These are phyloP conservation scores for Monsonia emarginata DNA, from an alignment of 441 rosid genomes.

Conservation along the genomic window DNA sequence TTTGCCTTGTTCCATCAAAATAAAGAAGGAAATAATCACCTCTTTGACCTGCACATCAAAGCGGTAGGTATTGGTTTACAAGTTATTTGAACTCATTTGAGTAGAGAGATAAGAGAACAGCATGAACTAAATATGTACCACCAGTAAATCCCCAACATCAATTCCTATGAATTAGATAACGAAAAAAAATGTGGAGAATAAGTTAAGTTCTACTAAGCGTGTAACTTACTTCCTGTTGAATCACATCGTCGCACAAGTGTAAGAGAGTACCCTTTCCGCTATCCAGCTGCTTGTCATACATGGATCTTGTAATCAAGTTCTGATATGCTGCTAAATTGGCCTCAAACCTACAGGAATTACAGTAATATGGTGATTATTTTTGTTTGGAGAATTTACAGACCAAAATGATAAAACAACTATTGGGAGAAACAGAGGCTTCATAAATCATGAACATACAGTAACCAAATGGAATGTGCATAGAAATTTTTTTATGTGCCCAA, in stretches of 20 bases:
- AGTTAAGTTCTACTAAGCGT: too few relatives aligned
- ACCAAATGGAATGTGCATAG: not conserved
- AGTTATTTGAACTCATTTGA: not conserved
- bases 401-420: not conserved
- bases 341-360: constrained; percentile 33
- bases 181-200: not conserved
- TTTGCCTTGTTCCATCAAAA: constrained; percentile 72
- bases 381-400: not conserved
- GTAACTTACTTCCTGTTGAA: constrained; percentile 58
- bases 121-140: not conserved
- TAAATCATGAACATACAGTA: not conserved
- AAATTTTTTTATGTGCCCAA: not conserved
- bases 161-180: not conserved
- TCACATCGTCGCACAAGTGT: constrained; percentile 72
- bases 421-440: not conserved
- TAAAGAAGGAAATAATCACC: constrained; percentile 74
- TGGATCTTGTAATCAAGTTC: constrained; percentile 41
- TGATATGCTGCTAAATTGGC: constrained; percentile 40
- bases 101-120: too few relatives aligned
- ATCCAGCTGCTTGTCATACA: constrained; percentile 68
- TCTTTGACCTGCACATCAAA: constrained; percentile 68
- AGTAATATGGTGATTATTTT: not conserved
- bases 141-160: not conserved
- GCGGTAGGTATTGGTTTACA: not conserved
- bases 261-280: constrained; percentile 78